phyloP scores from a whole-genome alignment of 805 yeast genomes.

The Candida mattraensis region DNA sequence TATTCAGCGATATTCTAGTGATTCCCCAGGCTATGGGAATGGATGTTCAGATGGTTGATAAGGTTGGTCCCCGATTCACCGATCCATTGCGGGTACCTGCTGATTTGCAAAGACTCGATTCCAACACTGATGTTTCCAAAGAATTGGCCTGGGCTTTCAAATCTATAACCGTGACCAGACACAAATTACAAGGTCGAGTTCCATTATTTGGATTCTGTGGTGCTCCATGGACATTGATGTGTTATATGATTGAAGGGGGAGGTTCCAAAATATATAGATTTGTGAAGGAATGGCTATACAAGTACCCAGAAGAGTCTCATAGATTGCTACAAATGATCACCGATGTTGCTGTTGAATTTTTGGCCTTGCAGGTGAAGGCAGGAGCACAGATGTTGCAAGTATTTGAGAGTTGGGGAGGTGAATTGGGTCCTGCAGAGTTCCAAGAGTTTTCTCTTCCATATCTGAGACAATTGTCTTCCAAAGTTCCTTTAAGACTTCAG shows the following conservation, averaged over 20 bases:
- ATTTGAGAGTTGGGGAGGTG: slow-evolving; percentile 98
- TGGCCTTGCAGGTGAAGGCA: slow-evolving; percentile 92
- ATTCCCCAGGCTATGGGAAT: slow-evolving; percentile 99
- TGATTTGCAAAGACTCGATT: slow-evolving; percentile 59
- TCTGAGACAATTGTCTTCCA: slow-evolving; percentile 68
- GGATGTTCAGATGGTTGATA: slow-evolving; percentile 90
- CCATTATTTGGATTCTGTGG: slow-evolving; percentile 96
- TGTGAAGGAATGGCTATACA: slow-evolving; percentile 90
- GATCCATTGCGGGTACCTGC: slow-evolving; percentile 76
- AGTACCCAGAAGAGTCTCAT: slow-evolving; percentile 71
- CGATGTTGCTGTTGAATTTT: slow-evolving; percentile 86
- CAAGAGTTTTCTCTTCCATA: slow-evolving; percentile 87
- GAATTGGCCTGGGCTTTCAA: slow-evolving; percentile 93
- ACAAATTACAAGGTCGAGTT: slow-evolving; percentile 82
- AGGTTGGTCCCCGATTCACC: slow-evolving; percentile 91
- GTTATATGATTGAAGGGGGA: slow-evolving; percentile 97
- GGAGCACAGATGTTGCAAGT: slow-evolving; percentile 98
- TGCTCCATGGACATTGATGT: slow-evolving; percentile 96
- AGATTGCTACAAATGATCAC: slow-evolving; percentile 72
- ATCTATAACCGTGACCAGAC: slow-evolving; percentile 89
- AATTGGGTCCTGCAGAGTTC: slow-evolving; percentile 87
- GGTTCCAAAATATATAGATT: slow-evolving; percentile 89
- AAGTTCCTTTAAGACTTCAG: slow-evolving; percentile 64
- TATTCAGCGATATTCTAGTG: slow-evolving; percentile 91
- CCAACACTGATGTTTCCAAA: slow-evolving; percentile 64